Conservation (phyloP, 2,329 filamentous ascomycete species). For the Fusarium albidum region DNA sequence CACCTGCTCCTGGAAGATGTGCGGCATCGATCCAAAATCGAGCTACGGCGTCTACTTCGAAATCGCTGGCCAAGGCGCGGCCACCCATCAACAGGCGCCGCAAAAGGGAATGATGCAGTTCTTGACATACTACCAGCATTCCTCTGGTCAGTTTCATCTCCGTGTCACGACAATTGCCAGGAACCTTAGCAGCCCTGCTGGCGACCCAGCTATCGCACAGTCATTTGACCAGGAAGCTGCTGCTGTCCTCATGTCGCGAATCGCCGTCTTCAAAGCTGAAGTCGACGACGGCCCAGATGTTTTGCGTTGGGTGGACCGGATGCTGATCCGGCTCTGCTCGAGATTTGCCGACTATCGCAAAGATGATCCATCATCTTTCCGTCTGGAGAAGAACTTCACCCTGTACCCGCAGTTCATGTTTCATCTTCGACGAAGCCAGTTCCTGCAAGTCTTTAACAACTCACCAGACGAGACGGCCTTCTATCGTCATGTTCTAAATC, state of each 20-base stretch:
- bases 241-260: slow-evolving; percentile 97
- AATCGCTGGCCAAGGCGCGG: slow-evolving; percentile 91
- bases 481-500: slow-evolving; percentile 94
- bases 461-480: slow-evolving; percentile 99
- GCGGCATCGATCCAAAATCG: slow-evolving; percentile 90
- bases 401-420: slow-evolving; percentile 99
- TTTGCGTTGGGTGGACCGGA: slow-evolving; percentile 95
- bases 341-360: slow-evolving; percentile 98
- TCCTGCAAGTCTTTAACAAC: slow-evolving; percentile 99
- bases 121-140: slow-evolving; percentile 98
- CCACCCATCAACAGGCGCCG: slow-evolving; percentile 83
- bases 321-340: slow-evolving; percentile 96
- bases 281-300: slow-evolving; percentile 99
- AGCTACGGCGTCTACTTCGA: slow-evolving; percentile 99
- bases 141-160: slow-evolving; percentile 94
- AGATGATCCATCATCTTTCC: slow-evolving; percentile 96
- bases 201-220: slow-evolving; percentile 93
- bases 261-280: slow-evolving; percentile 98
- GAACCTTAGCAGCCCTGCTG: slow-evolving; percentile 90
- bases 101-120: slow-evolving; percentile 98
- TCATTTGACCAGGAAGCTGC: slow-evolving; percentile 99
- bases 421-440: slow-evolving; percentile 94
- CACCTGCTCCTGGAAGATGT: slow-evolving; percentile 99
- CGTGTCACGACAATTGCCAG: slow-evolving; percentile 93
- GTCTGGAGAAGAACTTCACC: slow-evolving; percentile 98